Evolutionary conservation across 805 yeast species (phyloP).

Genomic region (Candida dendrica): DNA sequence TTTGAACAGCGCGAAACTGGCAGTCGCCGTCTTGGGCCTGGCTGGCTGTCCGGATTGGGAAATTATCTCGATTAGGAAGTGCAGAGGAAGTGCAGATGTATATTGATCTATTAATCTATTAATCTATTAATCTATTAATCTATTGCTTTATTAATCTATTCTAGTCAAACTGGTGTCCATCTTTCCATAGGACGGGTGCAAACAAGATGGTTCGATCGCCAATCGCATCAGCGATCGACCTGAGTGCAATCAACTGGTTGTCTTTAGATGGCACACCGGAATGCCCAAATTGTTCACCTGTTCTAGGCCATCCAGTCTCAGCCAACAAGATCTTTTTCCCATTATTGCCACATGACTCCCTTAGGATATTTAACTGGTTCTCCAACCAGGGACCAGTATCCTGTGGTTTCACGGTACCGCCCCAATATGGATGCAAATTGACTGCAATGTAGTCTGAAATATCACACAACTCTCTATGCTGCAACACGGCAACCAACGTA

Average conservation of each 20-base stretch:
- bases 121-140: too few relatives aligned
- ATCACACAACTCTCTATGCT: constrained; percentile 46
- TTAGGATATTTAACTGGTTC: constrained; percentile 38
- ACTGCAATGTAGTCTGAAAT: constrained; percentile 59
- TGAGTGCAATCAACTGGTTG: constrained; percentile 47
- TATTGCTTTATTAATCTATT: too few relatives aligned
- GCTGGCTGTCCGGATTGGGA: too few relatives aligned
- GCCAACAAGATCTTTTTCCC: constrained; percentile 40
- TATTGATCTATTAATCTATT: too few relatives aligned
- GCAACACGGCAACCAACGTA: constrained; percentile 51
- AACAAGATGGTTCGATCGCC: constrained; percentile 48
- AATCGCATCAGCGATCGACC: constrained; percentile 38
- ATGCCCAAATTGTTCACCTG: constrained; percentile 48
- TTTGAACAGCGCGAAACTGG: too few relatives aligned
- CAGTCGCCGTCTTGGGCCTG: too few relatives aligned
- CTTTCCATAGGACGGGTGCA: constrained; percentile 61
- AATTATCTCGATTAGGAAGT: too few relatives aligned
- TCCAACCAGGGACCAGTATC: constrained; percentile 48
- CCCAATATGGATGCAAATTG: constrained; percentile 63
- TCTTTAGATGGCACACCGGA: constrained; percentile 45
- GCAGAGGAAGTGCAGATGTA: too few relatives aligned
- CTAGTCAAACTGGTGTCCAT: too few relatives aligned
- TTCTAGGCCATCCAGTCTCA: constrained; percentile 70
- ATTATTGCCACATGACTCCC: constrained; percentile 38
- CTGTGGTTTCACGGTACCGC: constrained; percentile 42